Base-by-base conservation (phyloP, 2,329 filamentous ascomycete genomes). In the Chrysoporthe cubensis region DNA sequence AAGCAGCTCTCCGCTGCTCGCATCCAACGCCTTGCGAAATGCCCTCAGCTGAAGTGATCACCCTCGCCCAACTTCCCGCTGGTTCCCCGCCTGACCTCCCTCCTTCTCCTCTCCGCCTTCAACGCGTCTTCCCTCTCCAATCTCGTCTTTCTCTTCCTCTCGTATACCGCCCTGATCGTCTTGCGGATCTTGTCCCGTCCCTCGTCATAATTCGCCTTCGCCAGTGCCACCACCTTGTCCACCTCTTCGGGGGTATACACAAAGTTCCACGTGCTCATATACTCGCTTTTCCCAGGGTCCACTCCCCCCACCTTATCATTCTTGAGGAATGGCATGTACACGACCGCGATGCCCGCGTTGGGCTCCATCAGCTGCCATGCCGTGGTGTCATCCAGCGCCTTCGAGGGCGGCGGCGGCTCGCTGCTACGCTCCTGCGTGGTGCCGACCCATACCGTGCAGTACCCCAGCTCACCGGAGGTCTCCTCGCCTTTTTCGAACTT, bases 231-330 rank as follows among this genome's bases (percentile, higher is more conserved):
- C 0, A 97, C 93, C 37, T 88, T 87, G 73, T 98, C 94, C 64
- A 99, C 89, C 78, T 99, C 91, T 67, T 96, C 90, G 0, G 94
- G 90, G 1, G 92, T 96, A 78, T 98, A 99, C 42, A 97, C 90
- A 76, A 98, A 98, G 76, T 99, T 99, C 96, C 96, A 99, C 0
- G 96, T 99, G 72, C 89, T 93, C 82, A 98, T 88, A 79, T 94
- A 98, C 69, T 97, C 93, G 64, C 88, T 91, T 2, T 86, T 87
- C 34, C 90, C 89, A 0, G 96, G 96, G 72, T 97, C 91, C n/a
- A 98, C 90, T 56, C 88, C 91, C 0, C 90, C 86, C 0, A 93
- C 90, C 69, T 91, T 90, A 0, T 90, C 86, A 76, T 99, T 98
- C 40, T 91, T 87, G 16, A 98, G 83, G 70, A 97, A 90, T 0